Base-by-base conservation (phyloP, 495 filamentous ascomycete species). In the Pyrenula massariospora region DNA sequence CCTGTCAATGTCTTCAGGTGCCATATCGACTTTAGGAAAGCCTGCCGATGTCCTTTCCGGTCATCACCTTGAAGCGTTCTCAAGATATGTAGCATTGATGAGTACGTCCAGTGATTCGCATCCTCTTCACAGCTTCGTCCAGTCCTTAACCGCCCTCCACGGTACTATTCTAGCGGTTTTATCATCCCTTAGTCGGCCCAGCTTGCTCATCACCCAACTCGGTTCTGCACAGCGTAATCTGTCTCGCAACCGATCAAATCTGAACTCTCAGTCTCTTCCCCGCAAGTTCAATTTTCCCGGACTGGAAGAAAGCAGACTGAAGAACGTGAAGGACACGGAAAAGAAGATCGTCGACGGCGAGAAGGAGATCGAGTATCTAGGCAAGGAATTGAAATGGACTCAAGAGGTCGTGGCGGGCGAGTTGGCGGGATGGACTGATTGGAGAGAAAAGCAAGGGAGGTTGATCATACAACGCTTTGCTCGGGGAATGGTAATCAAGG, bases 391-490 rank as follows among this genome's bases (percentile, higher is more conserved):
- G 20, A 73, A 88, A 31, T 96, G 94, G 66, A 96, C 91, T 53
- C 91, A 96, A 70, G 87, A 91, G 67, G 88, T 91, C 10, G 91
- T 96, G 3, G 92, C 94, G 12, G 76, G 82, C 8, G 94, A 99
- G 67, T 66, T 99, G 57, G 92, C 93, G 0, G 91, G 89, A 1
- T 97, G 92, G 87, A 88, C 95, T 62, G 89, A 93, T 12, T 82
- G 88, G 74, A 83, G 91, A 54, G 89, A 85, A 60, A 82, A 81
- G 60, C 78, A 89, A 69, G 91, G 86, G 1, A 73, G 82, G 24
- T 82, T 79, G 59, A 86, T 87, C 2, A 82, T 96, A 42, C 79
- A 76, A 58, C 79, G 86, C 15, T 81, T 95, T 62, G 92, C 86
- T 36, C 82, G 76, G 68, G 82, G 83, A 54, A 88, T 88, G 75